Evolutionary conservation across 768 basidiomycete species (phyloP).

Genomic region (Amanita rimosa): DNA sequence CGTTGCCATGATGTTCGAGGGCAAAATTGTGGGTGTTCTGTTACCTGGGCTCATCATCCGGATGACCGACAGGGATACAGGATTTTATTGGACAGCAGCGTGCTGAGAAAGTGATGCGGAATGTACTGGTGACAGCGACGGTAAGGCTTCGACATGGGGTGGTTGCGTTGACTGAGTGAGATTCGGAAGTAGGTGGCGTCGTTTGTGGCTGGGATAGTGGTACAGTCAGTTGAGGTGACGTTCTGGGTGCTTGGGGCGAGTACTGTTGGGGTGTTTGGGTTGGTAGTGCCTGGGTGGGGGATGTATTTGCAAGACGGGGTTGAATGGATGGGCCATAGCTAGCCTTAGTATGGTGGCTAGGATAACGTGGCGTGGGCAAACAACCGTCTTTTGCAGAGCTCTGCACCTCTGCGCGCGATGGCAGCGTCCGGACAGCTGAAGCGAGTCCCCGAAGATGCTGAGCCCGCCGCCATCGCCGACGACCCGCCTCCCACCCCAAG

Average conservation of each 20-base stretch:
- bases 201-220: constrained; percentile 44
- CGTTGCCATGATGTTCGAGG: constrained; percentile 1
- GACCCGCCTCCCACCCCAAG: constrained; percentile 36
- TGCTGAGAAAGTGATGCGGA: constrained; percentile 34
- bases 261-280: constrained; percentile 24
- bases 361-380: no score
- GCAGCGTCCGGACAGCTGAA: constrained; percentile 20
- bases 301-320: constrained; percentile 53
- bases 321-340: constrained; percentile 27
- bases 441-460: constrained; percentile 37
- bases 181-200: constrained; percentile 32
- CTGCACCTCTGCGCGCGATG: background rate
- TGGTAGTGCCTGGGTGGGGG: constrained; percentile 62
- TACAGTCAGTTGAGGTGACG: constrained; percentile 44
- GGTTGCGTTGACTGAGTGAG: constrained; percentile 8
- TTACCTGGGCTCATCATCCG: background rate
- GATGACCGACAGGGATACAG: constrained; percentile 17
- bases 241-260: constrained; percentile 35
- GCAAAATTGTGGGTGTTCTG: constrained; percentile 8
- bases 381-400: no score
- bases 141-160: constrained; percentile 22
- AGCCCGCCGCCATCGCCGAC: constrained; percentile 16
- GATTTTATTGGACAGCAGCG: constrained; percentile 53
- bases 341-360: no score
- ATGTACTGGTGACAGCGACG: constrained; percentile 32